Evolutionary conservation across 805 yeast species (phyloP), one percentile per base, ranked within the genome.

Genomic region (Saccharomycopsis selenospora): DNA sequence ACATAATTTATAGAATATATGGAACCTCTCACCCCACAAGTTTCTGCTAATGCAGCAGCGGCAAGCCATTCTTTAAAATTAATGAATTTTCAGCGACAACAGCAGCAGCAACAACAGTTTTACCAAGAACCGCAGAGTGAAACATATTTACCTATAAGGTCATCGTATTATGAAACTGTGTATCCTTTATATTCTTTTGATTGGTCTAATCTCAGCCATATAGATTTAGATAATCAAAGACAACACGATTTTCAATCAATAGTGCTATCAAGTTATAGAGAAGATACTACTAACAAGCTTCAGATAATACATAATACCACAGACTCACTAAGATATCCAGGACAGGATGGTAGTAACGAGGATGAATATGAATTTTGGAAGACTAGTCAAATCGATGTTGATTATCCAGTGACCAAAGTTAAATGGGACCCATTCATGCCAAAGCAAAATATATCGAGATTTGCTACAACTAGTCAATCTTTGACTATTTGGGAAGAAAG

Each of bases 381-480:
- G 36, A 69, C 69, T 2, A 67, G 81, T 11, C 88, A 81, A 48
- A 67, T 72, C 3, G 64, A 65, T 7, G 75, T 80, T 11, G 76
- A 76, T 41, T 79, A 81, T 55, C 95, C 95, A 0, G 72, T 81
- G 8, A 85, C 95, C 0, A 71, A 77, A 43, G 56, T 86, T 20
- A 80, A 76, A 56, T 87, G 95, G 95, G 89, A 84, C 56, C 80
- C 83, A 0, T 64, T 66, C 53, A 61, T 61, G 61, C 23, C 46
- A 3, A 62, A 1, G 48, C 56, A 27, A 5, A 22, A 23, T 4
- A 54, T 52, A 2, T 73, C 75, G 45, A 65, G 81, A 48, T 60
- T 87, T 22, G 83, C 89, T 1, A 77, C 89, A 0, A 73, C 87
- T 3, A 77, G 82, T 36, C 95, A 88, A 59, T 80, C 82, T 43